Evolutionary conservation across 2,329 filamentous ascomycete species (phyloP), one percentile per base, ranked within the genome.

Genomic region (Aspergillus sp.): DNA sequence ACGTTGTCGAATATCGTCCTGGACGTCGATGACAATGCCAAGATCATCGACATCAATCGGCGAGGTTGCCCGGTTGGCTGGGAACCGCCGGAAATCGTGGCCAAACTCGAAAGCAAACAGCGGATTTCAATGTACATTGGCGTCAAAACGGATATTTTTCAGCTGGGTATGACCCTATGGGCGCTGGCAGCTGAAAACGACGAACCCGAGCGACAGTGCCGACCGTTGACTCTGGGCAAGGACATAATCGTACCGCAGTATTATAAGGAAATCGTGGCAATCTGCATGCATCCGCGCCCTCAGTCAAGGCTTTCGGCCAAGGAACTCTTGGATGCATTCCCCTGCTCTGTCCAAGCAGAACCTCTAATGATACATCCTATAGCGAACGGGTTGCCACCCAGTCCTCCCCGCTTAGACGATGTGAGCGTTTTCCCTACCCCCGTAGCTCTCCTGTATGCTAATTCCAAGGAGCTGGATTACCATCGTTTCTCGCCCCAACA

Each of bases 1-100:
- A 98, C 93, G 0, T 75, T 98, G 29, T 95, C 90, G 4, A 98
- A 98, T 63, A 94, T 98, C 54, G 93, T 98, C 51, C 85, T 98
- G 59, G 88, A 97, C 64, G 76, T 78, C 8, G 70, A 85, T 39
- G 83, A 89, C 61, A 79, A 96, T 60, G 93, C 91, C 6, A 91
- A 94, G 60, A 97, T 98, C 55, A 98, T 98, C 61, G 93, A 98
- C 67, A 96, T 98, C 71, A 98, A 98, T 70, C 80, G 93, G 46
- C 79, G 93, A 57, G 93, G 93, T n/a, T 98, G 93, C 59, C 93
- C 93, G 0, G 87, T 97, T 4, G 91, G 91, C 27, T 98, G 93
- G 93, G 93, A 98, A 57, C 90, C 93, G 2, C 93, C 93, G 4
- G 93, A 98, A 68, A 85, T 94, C 47, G 85, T 83, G 10, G 79